Conservation (phyloP, 441 rosid genomes). For the Caryocar brasiliense region DNA sequence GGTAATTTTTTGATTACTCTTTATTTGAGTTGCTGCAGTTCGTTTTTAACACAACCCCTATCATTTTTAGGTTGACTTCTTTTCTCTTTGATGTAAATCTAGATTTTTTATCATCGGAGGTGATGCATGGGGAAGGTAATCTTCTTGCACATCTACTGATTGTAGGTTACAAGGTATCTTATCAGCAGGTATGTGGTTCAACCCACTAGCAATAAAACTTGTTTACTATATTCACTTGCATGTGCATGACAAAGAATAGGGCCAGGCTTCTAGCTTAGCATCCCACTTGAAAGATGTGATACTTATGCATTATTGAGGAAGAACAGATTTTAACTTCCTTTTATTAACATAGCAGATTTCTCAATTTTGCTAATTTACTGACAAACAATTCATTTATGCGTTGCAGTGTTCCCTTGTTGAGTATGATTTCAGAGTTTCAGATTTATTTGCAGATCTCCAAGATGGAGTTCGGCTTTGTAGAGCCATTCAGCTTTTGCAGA, state of each 20-base stretch:
- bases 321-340: neutral
- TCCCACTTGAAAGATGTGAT: too few relatives aligned
- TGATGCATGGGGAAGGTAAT: conserved; percentile 94
- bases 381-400: conserved; percentile 2
- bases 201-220: neutral
- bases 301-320: neutral
- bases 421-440: conserved; percentile 61
- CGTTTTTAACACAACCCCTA: conserved; percentile 2
- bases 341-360: neutral
- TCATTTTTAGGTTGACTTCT: conserved; percentile 20
- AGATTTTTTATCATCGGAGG: conserved; percentile 76
- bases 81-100: conserved; percentile 20
- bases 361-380: neutral
- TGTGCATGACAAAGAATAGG: too few relatives aligned
- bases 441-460: conserved; percentile 68
- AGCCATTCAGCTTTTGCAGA: conserved; percentile 72
- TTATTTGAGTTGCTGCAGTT: neutral
- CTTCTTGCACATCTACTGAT: conserved; percentile 71
- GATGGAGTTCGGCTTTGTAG: conserved; percentile 90
- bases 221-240: neutral
- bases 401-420: conserved; percentile 60
- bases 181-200: conserved; percentile 60
- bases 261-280: too few relatives aligned
- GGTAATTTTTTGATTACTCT: conserved; percentile 35
- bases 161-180: conserved; percentile 70